These are phyloP conservation scores for Lentithecium fluviatile DNA, from an alignment of 495 filamentous ascomycete genomes.

Conservation along the genomic window DNA sequence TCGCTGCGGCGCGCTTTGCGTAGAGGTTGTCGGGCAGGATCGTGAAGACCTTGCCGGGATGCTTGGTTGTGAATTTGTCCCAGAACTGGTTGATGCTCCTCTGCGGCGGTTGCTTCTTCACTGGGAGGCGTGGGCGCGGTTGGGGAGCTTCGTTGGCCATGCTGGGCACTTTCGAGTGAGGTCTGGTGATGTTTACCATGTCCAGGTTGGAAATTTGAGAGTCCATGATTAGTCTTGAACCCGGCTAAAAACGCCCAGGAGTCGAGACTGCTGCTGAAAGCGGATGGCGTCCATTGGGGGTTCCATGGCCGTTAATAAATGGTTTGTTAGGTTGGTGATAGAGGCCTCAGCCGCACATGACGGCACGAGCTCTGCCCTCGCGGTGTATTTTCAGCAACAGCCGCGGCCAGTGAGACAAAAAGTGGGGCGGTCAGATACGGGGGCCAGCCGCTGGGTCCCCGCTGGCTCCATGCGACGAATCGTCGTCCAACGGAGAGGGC, in stretches of 20 bases:
- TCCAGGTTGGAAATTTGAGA: conserved; percentile 33
- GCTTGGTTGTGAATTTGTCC: conserved; percentile 68
- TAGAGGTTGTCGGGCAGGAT: conserved; percentile 73
- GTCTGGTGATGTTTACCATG: conserved; percentile 31
- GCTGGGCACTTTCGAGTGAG: conserved; percentile 29
- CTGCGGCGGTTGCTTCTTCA: conserved; percentile 60
- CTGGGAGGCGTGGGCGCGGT: conserved; percentile 15
- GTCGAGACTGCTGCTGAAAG: background rate
- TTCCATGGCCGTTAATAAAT: conserved; percentile 7
- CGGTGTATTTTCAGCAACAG: conserved; percentile 24
- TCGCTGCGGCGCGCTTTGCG: conserved; percentile 60
- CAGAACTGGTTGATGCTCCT: conserved; percentile 74
- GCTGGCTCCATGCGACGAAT: conserved; percentile 8
- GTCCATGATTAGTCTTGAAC: conserved; percentile 28
- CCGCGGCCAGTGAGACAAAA: conserved; percentile 13
- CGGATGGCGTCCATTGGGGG: conserved; percentile 23
- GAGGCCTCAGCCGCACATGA: conserved; percentile 22
- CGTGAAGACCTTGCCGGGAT: conserved; percentile 63
- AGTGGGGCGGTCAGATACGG: conserved; percentile 26
- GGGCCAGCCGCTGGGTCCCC: conserved; percentile 11
- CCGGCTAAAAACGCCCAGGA: conserved; percentile 3
- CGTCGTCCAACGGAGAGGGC: background rate
- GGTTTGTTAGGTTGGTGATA: background rate
- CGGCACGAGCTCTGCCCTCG: conserved; percentile 8
- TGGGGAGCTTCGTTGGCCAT: conserved; percentile 22